Conservation (phyloP, 345 rosid species). For the Lumnitzera racemosa region DNA sequence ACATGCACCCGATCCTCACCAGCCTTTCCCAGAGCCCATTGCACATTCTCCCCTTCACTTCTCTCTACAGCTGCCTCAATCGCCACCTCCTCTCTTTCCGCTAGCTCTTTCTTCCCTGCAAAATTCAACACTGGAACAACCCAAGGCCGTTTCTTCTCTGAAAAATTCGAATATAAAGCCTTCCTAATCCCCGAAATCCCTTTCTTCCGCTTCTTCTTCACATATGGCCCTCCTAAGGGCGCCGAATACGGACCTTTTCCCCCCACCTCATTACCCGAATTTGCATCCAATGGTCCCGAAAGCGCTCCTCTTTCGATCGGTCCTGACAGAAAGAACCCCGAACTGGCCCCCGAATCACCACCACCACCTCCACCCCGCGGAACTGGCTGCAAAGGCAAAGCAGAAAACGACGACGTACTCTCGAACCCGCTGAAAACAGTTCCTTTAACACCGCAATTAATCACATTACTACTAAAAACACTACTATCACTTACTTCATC, state of each 20-base stretch:
- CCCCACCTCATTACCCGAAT: constrained; percentile 31
- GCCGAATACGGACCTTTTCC: constrained; percentile 75
- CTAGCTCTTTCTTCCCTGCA: constrained; percentile 45
- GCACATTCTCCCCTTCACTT: constrained; percentile 48
- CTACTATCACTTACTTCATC: constrained; percentile 74
- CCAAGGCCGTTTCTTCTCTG: constrained; percentile 88
- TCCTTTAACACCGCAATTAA: constrained; percentile 20
- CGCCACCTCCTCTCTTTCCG: constrained; percentile 16
- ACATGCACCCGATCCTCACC: constrained; percentile 98
- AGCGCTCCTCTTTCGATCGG: constrained; percentile 77
- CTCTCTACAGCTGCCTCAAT: constrained; percentile 12
- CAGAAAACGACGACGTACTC: constrained; percentile 78
- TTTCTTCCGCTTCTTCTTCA: constrained; percentile 53
- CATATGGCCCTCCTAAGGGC: constrained; percentile 65
- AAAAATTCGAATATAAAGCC: constrained; percentile 46
- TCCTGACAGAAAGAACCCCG: constrained; percentile 79
- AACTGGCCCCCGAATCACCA: constrained; percentile 30
- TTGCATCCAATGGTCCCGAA: constrained; percentile 77
- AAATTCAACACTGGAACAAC: constrained; percentile 93
- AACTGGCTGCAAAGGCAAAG: constrained; percentile 76
- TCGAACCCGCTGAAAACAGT: constrained; percentile 70
- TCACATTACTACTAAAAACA: constrained; percentile 31
- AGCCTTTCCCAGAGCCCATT: constrained; percentile 97
- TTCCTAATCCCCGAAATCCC: constrained; percentile 50
- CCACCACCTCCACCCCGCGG: constrained; percentile 55